phyloP scores from a whole-genome alignment of 495 filamentous ascomycete genomes.

The Cercophora sp. region DNA sequence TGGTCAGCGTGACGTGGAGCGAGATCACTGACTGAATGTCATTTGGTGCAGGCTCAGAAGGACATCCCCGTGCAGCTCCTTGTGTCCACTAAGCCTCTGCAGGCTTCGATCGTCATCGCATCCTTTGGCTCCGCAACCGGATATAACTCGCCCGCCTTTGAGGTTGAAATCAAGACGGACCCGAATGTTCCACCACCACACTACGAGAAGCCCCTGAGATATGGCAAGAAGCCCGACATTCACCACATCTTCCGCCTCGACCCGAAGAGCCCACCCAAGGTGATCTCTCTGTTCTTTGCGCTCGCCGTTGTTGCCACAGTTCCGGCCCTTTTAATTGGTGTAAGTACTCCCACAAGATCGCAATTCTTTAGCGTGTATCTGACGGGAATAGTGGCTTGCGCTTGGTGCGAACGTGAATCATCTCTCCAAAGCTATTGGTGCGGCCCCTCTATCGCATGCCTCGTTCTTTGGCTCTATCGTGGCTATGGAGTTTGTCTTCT shows the following conservation, averaged over 20 bases:
- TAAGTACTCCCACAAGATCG: constrained; percentile 42
- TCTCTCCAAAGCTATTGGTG: constrained; percentile 64
- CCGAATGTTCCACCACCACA: constrained; percentile 55
- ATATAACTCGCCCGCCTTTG: constrained; percentile 65
- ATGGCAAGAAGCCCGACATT: constrained; percentile 79
- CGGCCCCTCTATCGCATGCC: constrained; percentile 71
- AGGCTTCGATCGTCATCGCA: constrained; percentile 75
- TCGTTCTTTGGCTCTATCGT: constrained; percentile 81
- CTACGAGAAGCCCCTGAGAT: constrained; percentile 65
- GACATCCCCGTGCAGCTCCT: constrained; percentile 86
- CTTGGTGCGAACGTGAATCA: constrained; percentile 85
- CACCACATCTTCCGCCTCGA: constrained; percentile 85
- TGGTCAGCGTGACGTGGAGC: too few relatives aligned
- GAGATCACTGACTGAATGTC: too few relatives aligned
- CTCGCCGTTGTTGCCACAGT: constrained; percentile 66
- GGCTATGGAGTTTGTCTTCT: constrained; percentile 86
- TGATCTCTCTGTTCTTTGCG: constrained; percentile 76
- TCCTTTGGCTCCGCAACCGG: constrained; percentile 76
- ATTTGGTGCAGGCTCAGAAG: constrained; percentile 81
- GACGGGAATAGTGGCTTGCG: constrained; percentile 59
- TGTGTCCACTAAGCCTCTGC: constrained; percentile 57
- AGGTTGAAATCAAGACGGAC: constrained; percentile 53
- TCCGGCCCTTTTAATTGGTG: constrained; percentile 64
- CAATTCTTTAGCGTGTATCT: constrained; percentile 1
- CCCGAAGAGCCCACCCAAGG: constrained; percentile 73